Conservation (phyloP, 2,329 filamentous ascomycete genomes). For the Zasmidium citrigriseum region DNA sequence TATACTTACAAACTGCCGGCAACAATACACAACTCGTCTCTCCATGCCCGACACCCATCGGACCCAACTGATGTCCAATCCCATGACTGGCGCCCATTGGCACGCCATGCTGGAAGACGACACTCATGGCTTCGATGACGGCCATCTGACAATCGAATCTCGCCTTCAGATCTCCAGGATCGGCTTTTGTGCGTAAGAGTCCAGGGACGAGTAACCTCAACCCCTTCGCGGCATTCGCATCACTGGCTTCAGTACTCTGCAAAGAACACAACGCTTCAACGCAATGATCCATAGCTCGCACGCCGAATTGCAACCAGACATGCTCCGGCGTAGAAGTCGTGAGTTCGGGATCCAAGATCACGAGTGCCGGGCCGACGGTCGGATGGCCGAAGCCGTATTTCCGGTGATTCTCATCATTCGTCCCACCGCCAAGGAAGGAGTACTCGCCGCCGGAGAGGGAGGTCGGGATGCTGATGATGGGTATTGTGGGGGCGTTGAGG, state of each 20-base stretch:
- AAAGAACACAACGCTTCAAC: conserved; percentile 56
- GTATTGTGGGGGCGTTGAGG: conserved; percentile 10
- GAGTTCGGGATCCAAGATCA: conserved; percentile 59
- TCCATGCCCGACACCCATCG: conserved; percentile 60
- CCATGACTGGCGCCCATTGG: conserved; percentile 43
- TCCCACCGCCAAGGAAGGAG: conserved; percentile 42
- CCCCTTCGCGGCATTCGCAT: conserved; percentile 40
- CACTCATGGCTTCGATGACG: conserved; percentile 55
- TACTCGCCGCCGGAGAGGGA: conserved; percentile 34
- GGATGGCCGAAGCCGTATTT: conserved; percentile 29
- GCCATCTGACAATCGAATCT: conserved; percentile 53
- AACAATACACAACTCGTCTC: conserved; percentile 60
- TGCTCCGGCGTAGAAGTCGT: conserved; percentile 52
- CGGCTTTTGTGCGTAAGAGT: conserved; percentile 42
- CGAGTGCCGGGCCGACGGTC: conserved; percentile 46
- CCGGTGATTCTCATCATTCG: conserved; percentile 21
- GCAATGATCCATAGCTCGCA: conserved; percentile 60
- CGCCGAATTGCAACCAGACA: conserved; percentile 61
- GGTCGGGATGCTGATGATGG: conserved; percentile 23
- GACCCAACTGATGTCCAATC: conserved; percentile 48
- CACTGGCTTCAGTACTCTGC: conserved; percentile 35
- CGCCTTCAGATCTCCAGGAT: conserved; percentile 43
- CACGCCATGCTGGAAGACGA: conserved; percentile 44
- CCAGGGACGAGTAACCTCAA: conserved; percentile 46
- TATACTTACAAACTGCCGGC: conserved; percentile 60